These are phyloP conservation scores for Gossypium longicalyx DNA, from an alignment of 345 rosid genomes.

Conservation along the genomic window DNA sequence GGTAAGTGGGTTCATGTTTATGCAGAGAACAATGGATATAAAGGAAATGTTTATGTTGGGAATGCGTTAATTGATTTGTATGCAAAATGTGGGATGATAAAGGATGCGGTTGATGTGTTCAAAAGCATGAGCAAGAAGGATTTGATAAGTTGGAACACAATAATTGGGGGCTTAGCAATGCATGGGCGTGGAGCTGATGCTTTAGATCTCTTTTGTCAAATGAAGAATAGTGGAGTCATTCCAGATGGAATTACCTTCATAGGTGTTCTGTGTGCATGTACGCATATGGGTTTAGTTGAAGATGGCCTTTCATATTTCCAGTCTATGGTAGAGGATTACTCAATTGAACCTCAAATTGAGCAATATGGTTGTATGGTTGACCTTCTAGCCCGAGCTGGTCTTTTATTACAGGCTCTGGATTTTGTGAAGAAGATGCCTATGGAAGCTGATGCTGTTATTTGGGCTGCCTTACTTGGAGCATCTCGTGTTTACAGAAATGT, in stretches of 20 bases:
- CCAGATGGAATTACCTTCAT: slow-evolving; percentile 78
- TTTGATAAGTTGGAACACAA: slow-evolving; percentile 77
- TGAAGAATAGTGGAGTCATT: slow-evolving; percentile 44
- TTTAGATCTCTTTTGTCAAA: slow-evolving; percentile 49
- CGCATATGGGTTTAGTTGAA: slow-evolving; percentile 68
- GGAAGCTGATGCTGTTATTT: slow-evolving; percentile 74
- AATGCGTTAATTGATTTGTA: slow-evolving; percentile 83
- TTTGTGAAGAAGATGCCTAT: slow-evolving; percentile 59
- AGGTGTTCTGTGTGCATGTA: slow-evolving; percentile 63
- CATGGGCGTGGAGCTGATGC: slow-evolving; percentile 72
- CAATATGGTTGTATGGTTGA: slow-evolving; percentile 89
- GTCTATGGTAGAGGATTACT: slow-evolving; percentile 60
- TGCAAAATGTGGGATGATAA: slow-evolving; percentile 69
- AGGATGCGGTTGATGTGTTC: slow-evolving; percentile 55
- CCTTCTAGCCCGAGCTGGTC: slow-evolving; percentile 73
- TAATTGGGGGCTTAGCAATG: slow-evolving; percentile 62
- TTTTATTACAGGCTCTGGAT: slow-evolving; percentile 61
- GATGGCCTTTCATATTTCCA: slow-evolving; percentile 61
- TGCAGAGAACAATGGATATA: slow-evolving; percentile 50
- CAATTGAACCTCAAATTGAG: slow-evolving; percentile 63
- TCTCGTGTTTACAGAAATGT: slow-evolving; percentile 69
- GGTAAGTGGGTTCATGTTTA: slow-evolving; percentile 67
- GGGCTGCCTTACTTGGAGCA: slow-evolving; percentile 78
- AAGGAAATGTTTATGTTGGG: slow-evolving; percentile 52
- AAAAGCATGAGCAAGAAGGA: slow-evolving; percentile 49